phyloP scores from a whole-genome alignment of 345 rosid species.

The Capsella bursapastoris region DNA sequence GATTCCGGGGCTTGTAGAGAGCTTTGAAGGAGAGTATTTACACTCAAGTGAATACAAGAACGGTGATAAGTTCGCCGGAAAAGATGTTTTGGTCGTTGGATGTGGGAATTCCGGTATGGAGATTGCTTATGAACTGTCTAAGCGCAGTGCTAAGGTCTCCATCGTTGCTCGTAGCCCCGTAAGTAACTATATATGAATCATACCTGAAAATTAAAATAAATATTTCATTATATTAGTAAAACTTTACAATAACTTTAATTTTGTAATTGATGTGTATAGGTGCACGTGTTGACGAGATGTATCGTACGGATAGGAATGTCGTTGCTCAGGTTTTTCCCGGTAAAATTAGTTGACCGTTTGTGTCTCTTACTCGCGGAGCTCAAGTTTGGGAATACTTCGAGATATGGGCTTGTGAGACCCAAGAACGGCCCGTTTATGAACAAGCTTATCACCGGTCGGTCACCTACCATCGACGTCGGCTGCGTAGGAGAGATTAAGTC shows the following conservation, averaged over 20 bases:
- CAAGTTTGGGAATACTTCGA: constrained; percentile 34
- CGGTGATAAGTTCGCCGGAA: constrained; percentile 38
- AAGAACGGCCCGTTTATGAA: constrained; percentile 49
- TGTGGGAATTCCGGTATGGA: constrained; percentile 76
- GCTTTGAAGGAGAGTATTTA: constrained; percentile 49
- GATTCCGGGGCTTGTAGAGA: constrained; percentile 44
- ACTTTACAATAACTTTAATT: background rate
- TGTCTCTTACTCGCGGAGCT: constrained; percentile 31
- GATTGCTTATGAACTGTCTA: constrained; percentile 58
- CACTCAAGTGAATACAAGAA: constrained; percentile 56
- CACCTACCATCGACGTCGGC: constrained; percentile 66
- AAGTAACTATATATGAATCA: background rate
- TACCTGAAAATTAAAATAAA: background rate
- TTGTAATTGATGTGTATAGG: constrained; percentile 20
- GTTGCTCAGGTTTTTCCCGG: constrained; percentile 33
- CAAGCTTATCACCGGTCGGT: constrained; percentile 47
- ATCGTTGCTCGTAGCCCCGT: constrained; percentile 55
- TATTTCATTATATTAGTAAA: background rate
- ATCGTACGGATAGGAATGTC: constrained; percentile 47
- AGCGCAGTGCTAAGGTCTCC: constrained; percentile 47
- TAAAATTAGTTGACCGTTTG: constrained; percentile 43
- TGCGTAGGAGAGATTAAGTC: constrained; percentile 43
- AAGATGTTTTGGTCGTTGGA: constrained; percentile 64
- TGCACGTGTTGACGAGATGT: constrained; percentile 48
- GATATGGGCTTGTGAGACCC: constrained; percentile 55